A percentile compares a stretch with the other conserved stretches of the same genome.
Conservation (phyloP, 2,329 filamentous ascomycete genomes). For the Capronia coronata region DNA sequence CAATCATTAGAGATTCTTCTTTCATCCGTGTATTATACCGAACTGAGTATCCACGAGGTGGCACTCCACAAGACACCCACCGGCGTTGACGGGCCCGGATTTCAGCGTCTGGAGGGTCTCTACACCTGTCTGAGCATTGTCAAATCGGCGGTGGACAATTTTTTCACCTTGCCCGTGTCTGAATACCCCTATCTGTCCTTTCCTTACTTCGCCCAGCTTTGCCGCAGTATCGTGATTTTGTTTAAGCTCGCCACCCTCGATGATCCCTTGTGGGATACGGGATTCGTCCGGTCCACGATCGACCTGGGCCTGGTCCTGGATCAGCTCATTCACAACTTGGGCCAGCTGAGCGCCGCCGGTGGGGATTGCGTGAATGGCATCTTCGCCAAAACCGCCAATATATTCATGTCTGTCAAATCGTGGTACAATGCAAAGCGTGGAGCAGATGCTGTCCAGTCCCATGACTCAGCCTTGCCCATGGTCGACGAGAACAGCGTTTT, state of each 20-base stretch:
- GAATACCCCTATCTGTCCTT: constrained; percentile 29
- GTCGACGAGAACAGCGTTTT: neutral
- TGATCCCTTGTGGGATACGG: constrained; percentile 30
- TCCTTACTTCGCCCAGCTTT: constrained; percentile 28
- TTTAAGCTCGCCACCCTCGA: constrained; percentile 29
- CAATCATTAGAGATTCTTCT: neutral
- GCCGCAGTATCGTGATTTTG: constrained; percentile 24
- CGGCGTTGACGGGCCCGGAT: constrained; percentile 6
- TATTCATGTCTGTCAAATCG: neutral
- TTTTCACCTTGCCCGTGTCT: constrained; percentile 32
- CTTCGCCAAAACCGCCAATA: neutral
- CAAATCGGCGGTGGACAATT: constrained; percentile 36
- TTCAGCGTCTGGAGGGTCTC: constrained; percentile 28
- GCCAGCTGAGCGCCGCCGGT: neutral
- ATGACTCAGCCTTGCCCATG: neutral
- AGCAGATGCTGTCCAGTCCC: neutral
- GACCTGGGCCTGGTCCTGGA: constrained; percentile 29
- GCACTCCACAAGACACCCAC: constrained; percentile 14
- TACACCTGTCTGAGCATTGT: constrained; percentile 36
- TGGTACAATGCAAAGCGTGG: neutral
- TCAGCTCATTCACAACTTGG: constrained; percentile 13
- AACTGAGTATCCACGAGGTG: constrained; percentile 22
- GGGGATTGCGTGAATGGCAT: neutral
- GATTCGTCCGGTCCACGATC: constrained; percentile 28
- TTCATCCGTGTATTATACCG: constrained; percentile 12